Percentiles rank a stretch among this genome's conserved stretches.
Evolutionary conservation across 352 stramenopile species (phyloP).

Genomic region (Blastocystis hominis): DNA sequence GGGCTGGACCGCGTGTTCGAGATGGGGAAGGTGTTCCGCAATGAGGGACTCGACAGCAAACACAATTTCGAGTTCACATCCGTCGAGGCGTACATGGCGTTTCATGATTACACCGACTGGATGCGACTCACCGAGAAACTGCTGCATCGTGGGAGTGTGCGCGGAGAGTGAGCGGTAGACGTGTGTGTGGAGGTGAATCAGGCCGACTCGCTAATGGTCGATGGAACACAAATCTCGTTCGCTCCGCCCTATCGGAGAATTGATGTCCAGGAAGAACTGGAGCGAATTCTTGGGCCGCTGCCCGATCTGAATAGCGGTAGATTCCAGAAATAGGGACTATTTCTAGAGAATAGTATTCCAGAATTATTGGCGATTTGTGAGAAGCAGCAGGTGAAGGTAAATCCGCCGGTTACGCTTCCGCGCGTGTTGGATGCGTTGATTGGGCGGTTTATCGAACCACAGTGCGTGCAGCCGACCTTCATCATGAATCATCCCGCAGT

Average conservation of each 20-base stretch:
- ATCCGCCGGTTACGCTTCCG: constrained; percentile 68
- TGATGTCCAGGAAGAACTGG: constrained; percentile 78
- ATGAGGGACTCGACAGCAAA: constrained; percentile 89
- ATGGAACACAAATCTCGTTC: constrained; percentile 72
- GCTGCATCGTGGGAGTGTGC: not conserved
- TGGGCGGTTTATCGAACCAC: constrained; percentile 74
- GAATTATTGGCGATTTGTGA: constrained; percentile 68
- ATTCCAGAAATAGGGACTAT: not conserved
- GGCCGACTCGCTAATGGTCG: not conserved
- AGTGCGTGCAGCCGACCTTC: constrained; percentile 89
- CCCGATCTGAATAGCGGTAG: constrained; percentile 38
- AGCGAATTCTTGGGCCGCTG: constrained; percentile 59
- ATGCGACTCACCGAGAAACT: constrained; percentile 85
- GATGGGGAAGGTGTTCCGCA: constrained; percentile 93
- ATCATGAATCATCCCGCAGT: constrained; percentile 93
- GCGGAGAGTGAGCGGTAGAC: not conserved
- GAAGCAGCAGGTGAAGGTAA: constrained; percentile 71
- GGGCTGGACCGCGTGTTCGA: constrained; percentile 95
- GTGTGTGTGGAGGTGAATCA: not conserved
- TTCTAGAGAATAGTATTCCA: constrained; percentile 66
- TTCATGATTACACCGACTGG: constrained; percentile 93
- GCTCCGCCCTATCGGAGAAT: constrained; percentile 83
- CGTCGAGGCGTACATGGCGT: constrained; percentile 94
- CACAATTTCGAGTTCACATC: constrained; percentile 99
- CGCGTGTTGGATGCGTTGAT: constrained; percentile 77